A percentile compares a stretch with the other conserved stretches of the same genome.
Evolutionary conservation across 2,329 filamentous ascomycete genomes (phyloP).

Genomic region (Aspergillus sp.): DNA sequence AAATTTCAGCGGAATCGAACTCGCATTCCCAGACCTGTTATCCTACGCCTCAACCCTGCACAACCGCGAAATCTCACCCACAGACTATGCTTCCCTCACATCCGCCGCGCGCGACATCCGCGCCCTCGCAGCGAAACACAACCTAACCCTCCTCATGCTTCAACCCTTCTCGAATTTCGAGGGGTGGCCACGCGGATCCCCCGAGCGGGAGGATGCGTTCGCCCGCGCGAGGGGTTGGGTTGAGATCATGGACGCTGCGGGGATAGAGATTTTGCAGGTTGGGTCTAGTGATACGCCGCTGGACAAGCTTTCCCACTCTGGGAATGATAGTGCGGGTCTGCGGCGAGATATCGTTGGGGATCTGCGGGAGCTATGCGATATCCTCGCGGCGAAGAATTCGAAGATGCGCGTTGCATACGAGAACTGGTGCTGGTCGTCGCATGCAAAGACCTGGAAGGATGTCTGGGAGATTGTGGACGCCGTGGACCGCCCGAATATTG

Average conservation of each 20-base stretch:
- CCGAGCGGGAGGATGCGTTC: conserved; percentile 66
- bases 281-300: conserved; percentile 45
- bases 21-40: conserved; percentile 74
- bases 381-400: conserved; percentile 58
- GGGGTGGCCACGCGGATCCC: conserved; percentile 66
- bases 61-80: conserved; percentile 55
- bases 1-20: conserved; percentile 68
- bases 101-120: conserved; percentile 60
- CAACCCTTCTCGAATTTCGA: conserved; percentile 80
- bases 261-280: conserved; percentile 73
- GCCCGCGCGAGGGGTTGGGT: conserved; percentile 69
- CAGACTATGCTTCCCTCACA: conserved; percentile 65
- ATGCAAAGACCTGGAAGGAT: conserved; percentile 69
- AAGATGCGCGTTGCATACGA: conserved; percentile 71
- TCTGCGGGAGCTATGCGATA: conserved; percentile 66
- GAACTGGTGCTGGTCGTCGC: conserved; percentile 81
- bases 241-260: conserved; percentile 70
- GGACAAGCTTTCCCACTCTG: not conserved
- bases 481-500: conserved; percentile 68
- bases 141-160: conserved; percentile 69
- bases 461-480: conserved; percentile 70
- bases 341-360: conserved; percentile 60
- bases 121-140: conserved; percentile 57
- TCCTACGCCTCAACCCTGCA: conserved; percentile 62
- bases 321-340: not conserved